Evolutionary conservation across 257 asterid species (phyloP).

Genomic region (Ilex asprella): DNA sequence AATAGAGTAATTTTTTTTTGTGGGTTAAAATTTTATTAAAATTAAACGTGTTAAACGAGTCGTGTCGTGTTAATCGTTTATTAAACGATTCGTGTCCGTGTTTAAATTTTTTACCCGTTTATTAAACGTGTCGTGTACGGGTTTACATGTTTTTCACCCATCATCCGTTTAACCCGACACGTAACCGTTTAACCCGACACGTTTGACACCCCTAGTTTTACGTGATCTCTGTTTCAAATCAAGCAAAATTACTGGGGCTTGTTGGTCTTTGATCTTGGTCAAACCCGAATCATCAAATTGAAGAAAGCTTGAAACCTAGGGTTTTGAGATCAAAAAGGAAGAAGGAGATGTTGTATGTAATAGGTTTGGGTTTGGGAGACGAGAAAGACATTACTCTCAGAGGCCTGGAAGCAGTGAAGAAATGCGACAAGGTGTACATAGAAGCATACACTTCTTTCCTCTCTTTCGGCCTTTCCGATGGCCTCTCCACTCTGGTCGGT

Average conservation of each 20-base stretch:
- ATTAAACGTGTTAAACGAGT: too few relatives aligned
- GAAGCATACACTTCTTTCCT: conserved; percentile 97
- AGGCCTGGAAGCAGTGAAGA: conserved; percentile 83
- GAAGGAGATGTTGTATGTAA: conserved; percentile 51
- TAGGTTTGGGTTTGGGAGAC: conserved; percentile 80
- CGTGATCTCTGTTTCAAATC: background rate
- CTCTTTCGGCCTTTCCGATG: conserved; percentile 73
- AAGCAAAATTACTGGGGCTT: background rate
- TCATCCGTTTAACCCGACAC: too few relatives aligned
- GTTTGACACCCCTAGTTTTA: too few relatives aligned
- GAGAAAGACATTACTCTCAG: conserved; percentile 79
- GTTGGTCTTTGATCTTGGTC: background rate
- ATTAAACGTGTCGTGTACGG: too few relatives aligned
- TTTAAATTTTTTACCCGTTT: too few relatives aligned
- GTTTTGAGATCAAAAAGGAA: background rate
- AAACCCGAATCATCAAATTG: background rate
- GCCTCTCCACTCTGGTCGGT: conserved; percentile 57
- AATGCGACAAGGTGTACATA: conserved; percentile 61
- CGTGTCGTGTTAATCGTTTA: too few relatives aligned
- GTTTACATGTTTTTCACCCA: too few relatives aligned
- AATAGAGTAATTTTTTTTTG: too few relatives aligned
- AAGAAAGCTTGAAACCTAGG: background rate
- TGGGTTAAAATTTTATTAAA: too few relatives aligned
- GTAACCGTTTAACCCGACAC: too few relatives aligned
- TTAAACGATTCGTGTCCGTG: too few relatives aligned